Evolutionary conservation across 75 land plant species (phyloP), one percentile per base, ranked within the genome.

Genomic region (Pinus tabuliformis): DNA sequence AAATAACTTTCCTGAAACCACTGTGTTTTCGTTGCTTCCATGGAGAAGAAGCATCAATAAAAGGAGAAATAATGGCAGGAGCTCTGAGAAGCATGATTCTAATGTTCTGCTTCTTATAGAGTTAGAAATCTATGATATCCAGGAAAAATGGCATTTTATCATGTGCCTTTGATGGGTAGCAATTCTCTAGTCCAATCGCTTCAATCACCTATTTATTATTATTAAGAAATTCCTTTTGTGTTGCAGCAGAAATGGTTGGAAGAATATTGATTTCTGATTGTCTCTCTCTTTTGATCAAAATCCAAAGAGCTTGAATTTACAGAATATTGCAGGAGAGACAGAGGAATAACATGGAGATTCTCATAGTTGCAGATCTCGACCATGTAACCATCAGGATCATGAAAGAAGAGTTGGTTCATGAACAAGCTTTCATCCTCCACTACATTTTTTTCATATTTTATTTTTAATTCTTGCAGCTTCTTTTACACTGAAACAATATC

Each of bases 361-460:
- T 90, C 81, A 63, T 90, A 90, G 75, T 85, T 83, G 79, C 92
- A 90, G 36, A 90, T 76, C 78, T 90, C 92, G 3, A 90, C 81
- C 92, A 90, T 90, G 83, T 85, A 79, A 12, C 92, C 92, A 71
- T 85, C 87, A 37, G 85, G 87, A 57, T 85, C 87, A 56, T 85
- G 87, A 74, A 85, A 76, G 78, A 85, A 85, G 18, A 85, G 37
- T 36, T 83, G 87, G 26, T 82, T 86, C 54, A 83, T 77, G 37
- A 49, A 24, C 2, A 85, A n/a, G 20, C 85, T 81, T 5, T 33
- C 85, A 24, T 85, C 87, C 54, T 78, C 77, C 13, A 85, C 71
- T 7, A 59, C n/a, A 11, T 58, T 13, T 15, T 63, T 78, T 20
- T 66, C 76, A 64, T 82, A 78, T 57, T 82, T 70, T n/a, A 85